Base-by-base conservation (phyloP, 805 yeast species). In the Lipomyces orientalis region DNA sequence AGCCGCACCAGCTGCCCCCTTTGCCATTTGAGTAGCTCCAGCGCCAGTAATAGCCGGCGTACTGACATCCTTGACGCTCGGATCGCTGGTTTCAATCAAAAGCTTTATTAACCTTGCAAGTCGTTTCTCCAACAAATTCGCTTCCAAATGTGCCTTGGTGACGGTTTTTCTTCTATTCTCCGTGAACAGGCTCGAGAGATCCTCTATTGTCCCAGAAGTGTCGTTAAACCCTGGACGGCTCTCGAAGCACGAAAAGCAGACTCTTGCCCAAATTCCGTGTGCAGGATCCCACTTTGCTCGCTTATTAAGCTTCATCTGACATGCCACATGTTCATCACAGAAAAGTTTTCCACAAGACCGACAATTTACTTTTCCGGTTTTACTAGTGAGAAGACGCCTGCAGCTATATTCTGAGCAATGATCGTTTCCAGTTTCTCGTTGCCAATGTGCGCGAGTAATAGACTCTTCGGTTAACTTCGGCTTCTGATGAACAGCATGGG, bases 261-360 rank as follows among this genome's bases (percentile, higher is more conserved):
- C 88, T 39, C 88, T 80, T 62, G 86, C 80, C 94, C 93, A 89
- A n/a, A 81, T 76, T 0, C 95, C 94, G 61, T 76, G 70, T 0
- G 68, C 64, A 0, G 85, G 80, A 65, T 84, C 85, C 68, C 85
- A 84, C 9, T 79, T 71, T 0, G 89, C 86, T 1, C 79, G 73
- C n/a, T 76, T 73, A 67, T 84, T 77, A 19, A 92, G 78, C 73
- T 83, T 85, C 57, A 87, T 82, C 62, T 83, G 80, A 72, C 81
- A 87, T 61, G 79, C 75, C 2, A 92, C 81, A 78, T 93, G 97
- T 35, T 76, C 77, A 67, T 84, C 83, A 76, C 97, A 92, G 75
- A 78, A 91, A 19, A 92, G 76, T 33, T 81, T 74, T 0, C 97
- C 97, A 79, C 97, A 93, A 71, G 84, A 85, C 31, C 94, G 79